These are phyloP conservation scores for Trichoderma sp. DNA, from an alignment of 2,329 filamentous ascomycete genomes.

Conservation along the genomic window DNA sequence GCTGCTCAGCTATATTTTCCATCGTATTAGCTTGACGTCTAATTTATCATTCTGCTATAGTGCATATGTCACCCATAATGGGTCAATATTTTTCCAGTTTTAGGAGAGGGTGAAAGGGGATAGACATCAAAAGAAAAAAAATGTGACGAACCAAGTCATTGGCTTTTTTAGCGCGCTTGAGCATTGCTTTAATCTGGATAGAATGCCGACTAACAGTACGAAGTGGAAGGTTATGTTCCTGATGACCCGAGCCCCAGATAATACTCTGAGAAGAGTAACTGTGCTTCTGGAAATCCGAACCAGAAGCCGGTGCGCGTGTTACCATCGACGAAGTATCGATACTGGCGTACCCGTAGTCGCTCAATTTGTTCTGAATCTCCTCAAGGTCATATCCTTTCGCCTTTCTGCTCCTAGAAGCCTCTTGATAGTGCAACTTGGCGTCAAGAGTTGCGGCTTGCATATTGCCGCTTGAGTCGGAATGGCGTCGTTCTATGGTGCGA, in stretches of 20 bases:
- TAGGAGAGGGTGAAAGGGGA: neutral
- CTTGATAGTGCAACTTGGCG: neutral
- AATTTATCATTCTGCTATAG: neutral
- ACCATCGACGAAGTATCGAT: too few species aligned
- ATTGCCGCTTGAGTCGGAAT: neutral
- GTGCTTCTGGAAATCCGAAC: neutral
- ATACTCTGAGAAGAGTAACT: neutral
- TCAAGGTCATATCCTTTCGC: neutral
- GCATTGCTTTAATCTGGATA: neutral
- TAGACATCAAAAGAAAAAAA: neutral
- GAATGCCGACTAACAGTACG: neutral
- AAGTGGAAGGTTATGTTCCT: neutral
- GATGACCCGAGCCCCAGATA: neutral
- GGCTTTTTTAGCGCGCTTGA: neutral
- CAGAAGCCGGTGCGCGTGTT: too few species aligned
- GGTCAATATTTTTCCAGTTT: neutral
- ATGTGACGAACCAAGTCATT: neutral
- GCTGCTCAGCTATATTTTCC: neutral
- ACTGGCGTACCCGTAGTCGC: neutral
- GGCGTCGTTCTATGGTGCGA: neutral
- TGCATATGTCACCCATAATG: neutral
- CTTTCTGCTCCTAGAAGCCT: neutral
- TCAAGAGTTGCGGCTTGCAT: accelerated
- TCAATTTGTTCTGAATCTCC: neutral
- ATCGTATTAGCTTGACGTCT: neutral